Conservation (phyloP, 2,329 filamentous ascomycete species). For the Fusarium keratoplasticum region DNA sequence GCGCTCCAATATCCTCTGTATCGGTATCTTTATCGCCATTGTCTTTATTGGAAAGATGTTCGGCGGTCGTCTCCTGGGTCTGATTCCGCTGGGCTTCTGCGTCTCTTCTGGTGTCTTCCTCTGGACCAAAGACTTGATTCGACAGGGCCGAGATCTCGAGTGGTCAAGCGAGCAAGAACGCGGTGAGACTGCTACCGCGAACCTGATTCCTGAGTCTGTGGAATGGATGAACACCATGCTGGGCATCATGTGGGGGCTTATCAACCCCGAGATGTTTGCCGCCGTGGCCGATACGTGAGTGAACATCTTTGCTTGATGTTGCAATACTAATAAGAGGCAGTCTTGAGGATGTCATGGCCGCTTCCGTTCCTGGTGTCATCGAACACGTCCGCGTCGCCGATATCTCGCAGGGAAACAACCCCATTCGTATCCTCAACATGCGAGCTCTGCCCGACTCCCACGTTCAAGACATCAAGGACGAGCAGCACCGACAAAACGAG, state of each 20-base stretch:
- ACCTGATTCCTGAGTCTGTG: slow-evolving; percentile 91
- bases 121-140: slow-evolving; percentile 89
- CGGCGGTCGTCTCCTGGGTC: slow-evolving; percentile 79
- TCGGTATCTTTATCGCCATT: slow-evolving; percentile 77
- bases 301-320: fast-evolving
- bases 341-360: slow-evolving; percentile 89
- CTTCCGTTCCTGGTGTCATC: slow-evolving; percentile 88
- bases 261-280: slow-evolving; percentile 97
- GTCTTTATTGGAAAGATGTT: slow-evolving; percentile 83
- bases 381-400: slow-evolving; percentile 96
- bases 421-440: slow-evolving; percentile 87
- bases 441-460: slow-evolving; percentile 84
- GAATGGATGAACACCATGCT: slow-evolving; percentile 96
- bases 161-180: slow-evolving; percentile 90
- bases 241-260: slow-evolving; percentile 85
- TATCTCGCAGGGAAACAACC: slow-evolving; percentile 93
- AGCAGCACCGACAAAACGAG: slow-evolving; percentile 81
- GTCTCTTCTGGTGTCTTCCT: slow-evolving; percentile 84
- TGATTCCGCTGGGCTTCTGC: slow-evolving; percentile 79
- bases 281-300: slow-evolving; percentile 83
- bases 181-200: slow-evolving; percentile 86
- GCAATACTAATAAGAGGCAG: slow-evolving; percentile 37
- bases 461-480: slow-evolving; percentile 83
- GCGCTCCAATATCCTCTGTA: slow-evolving; percentile 76
- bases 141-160: slow-evolving; percentile 83